Conservation (phyloP, 495 filamentous ascomycete genomes). For the Hypoxylon cercidicola region DNA sequence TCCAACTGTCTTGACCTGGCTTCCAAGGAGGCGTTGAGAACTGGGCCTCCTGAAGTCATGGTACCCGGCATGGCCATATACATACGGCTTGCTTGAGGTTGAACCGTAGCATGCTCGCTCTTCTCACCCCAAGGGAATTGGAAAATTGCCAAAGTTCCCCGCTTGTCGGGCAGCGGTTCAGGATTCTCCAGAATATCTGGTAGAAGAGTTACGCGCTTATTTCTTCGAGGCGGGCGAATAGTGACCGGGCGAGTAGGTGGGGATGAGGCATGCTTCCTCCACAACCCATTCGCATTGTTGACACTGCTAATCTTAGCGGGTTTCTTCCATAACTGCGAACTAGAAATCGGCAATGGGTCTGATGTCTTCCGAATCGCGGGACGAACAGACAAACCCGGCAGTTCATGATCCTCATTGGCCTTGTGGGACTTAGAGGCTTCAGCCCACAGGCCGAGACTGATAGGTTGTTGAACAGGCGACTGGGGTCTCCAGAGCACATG, state of each 20-base stretch:
- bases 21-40: slow-evolving; percentile 43
- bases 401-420: slow-evolving; percentile 22
- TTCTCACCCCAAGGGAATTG: slow-evolving; percentile 68
- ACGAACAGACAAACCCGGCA: slow-evolving; percentile 47
- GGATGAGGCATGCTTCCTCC: slow-evolving; percentile 30
- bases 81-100: slow-evolving; percentile 43
- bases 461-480: slow-evolving; percentile 8
- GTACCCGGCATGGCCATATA: slow-evolving; percentile 59
- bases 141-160: slow-evolving; percentile 65
- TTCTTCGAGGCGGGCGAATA: slow-evolving; percentile 59
- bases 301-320: slow-evolving; percentile 27
- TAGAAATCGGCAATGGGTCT: slow-evolving; percentile 49
- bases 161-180: slow-evolving; percentile 60
- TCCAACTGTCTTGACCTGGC: slow-evolving; percentile 52
- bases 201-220: slow-evolving; percentile 61
- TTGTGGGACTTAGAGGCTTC: slow-evolving; percentile 21
- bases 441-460: slow-evolving; percentile 37
- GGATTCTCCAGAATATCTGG: slow-evolving; percentile 68
- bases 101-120: slow-evolving; percentile 61
- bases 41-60: slow-evolving; percentile 54
- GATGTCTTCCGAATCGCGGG: slow-evolving; percentile 46
- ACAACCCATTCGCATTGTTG: slow-evolving; percentile 25
- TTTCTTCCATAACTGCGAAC: slow-evolving; percentile 54
- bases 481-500: slow-evolving; percentile 34
- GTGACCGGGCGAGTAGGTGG: slow-evolving; percentile 50